phyloP scores from a whole-genome alignment of 2,329 filamentous ascomycete species.

The Botrytis aclada region DNA sequence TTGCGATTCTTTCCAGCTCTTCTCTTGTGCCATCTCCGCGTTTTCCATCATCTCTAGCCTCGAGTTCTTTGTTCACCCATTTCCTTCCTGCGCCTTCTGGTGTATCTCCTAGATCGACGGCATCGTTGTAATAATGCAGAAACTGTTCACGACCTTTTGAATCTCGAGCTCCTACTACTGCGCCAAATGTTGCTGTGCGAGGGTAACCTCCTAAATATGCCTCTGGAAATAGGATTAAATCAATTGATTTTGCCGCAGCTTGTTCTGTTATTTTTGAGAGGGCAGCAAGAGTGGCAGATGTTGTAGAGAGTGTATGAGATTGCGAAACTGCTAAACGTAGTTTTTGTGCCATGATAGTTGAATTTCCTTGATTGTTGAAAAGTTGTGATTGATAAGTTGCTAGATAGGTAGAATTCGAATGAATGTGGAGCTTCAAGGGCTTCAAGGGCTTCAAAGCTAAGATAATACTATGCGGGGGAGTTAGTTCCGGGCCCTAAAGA shows the following conservation, averaged over 20 bases:
- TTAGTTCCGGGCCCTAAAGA: too few relatives aligned
- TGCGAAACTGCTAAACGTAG: conserved; percentile 49
- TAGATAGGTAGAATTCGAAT: background rate
- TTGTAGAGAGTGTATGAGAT: conserved; percentile 46
- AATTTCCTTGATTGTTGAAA: background rate
- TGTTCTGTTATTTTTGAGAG: conserved; percentile 60
- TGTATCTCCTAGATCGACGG: conserved; percentile 82
- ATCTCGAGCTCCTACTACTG: conserved; percentile 66
- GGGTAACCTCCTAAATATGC: conserved; percentile 92
- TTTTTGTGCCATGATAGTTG: conserved; percentile 27
- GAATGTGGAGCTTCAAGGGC: background rate
- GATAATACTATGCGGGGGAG: background rate
- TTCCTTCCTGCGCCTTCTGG: conserved; percentile 64
- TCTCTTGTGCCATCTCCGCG: conserved; percentile 77
- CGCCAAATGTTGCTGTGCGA: conserved; percentile 74
- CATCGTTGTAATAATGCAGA: conserved; percentile 71
- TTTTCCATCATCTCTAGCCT: conserved; percentile 47
- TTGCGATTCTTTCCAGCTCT: conserved; percentile 70
- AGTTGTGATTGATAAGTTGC: background rate
- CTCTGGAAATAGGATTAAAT: conserved; percentile 86
- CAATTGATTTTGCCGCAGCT: conserved; percentile 54
- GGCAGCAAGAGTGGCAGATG: conserved; percentile 57
- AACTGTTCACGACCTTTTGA: conserved; percentile 76
- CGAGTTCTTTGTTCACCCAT: conserved; percentile 65
- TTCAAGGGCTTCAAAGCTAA: background rate